phyloP scores from a whole-genome alignment of 176 grass and related monocot genomes.

The Aegilops tauschii region DNA sequence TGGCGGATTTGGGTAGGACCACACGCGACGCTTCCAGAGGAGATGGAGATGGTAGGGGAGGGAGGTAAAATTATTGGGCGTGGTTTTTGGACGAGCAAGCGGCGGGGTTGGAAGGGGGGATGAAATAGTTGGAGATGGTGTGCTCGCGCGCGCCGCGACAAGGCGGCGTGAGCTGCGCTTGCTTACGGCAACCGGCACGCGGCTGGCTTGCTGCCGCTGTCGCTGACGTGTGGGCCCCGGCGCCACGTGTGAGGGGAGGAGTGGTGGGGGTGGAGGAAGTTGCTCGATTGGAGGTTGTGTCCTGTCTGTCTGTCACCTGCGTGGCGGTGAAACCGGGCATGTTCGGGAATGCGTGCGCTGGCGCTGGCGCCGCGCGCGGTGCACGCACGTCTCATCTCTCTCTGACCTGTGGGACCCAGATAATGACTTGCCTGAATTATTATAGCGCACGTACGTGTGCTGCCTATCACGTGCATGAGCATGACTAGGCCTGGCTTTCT shows the following conservation, averaged over 20 bases:
- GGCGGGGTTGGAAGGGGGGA: background rate
- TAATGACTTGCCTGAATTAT: background rate
- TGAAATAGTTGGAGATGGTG: background rate
- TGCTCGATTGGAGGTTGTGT: background rate
- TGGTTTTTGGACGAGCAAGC: background rate
- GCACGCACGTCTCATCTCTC: background rate
- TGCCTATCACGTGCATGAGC: background rate
- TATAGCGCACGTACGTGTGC: background rate
- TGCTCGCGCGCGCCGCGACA: constrained; percentile 29
- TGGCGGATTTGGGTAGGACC: background rate
- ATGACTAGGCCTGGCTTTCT: background rate
- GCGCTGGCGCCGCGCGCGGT: background rate
- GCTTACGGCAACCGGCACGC: background rate
- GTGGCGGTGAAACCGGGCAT: constrained; percentile 20
- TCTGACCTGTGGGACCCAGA: background rate
- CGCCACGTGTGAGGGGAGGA: background rate
- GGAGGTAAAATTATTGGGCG: background rate
- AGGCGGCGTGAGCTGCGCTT: constrained; percentile 20
- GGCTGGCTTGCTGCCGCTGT: accelerated
- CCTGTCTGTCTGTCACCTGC: background rate
- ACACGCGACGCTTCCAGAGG: constrained; percentile 21
- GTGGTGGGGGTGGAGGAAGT: background rate
- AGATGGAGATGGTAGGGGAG: background rate
- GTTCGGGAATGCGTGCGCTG: background rate
- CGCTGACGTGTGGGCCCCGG: background rate